Base-by-base conservation (phyloP, 2,329 filamentous ascomycete genomes). In the Fusarium sp. region DNA sequence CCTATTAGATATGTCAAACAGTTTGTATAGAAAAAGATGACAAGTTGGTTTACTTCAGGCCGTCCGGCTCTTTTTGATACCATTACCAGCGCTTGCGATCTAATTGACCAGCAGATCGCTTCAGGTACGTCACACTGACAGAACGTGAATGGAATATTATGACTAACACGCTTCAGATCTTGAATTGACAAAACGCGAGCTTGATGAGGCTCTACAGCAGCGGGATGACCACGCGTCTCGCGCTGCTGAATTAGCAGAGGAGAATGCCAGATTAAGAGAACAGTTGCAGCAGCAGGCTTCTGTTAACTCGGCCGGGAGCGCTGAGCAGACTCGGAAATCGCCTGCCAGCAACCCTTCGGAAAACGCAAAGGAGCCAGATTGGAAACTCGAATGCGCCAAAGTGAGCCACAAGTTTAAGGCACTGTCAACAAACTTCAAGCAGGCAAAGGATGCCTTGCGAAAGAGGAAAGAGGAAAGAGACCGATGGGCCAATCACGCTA, bases 401-500 rank as follows among this genome's bases (percentile, higher is more conserved):
- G 72, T 85, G 3, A 77, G 81, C 29, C 75, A 77, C 22, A 83
- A 80, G 54, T 84, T 84, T 57, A 76, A 78, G 34, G 81, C 81
- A 7, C 74, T 87, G 50, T 80, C 74, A 29, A 75, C 75, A 51
- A 82, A 78, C 66, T 83, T 83, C 73, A 85, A 79, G 59, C 79
- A 71, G 4, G 78, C 82, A 47, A 81, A 81, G 59, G 78, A 78
- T 15, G 77, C 79, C 10, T 77, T 84, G 11, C 74, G 77, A 32
- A 83, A 80, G 68, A 81, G 81, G 50, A 83, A 82, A 29, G 77
- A 80, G 2, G 80, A 83, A 25, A 81, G 81, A 6, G 79, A 84
- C 9, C 72, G 75, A 32, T 89, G 86, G 86, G 78, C 80, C 27
- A 76, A 78, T 8, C 83, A 86, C 57, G 82, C 83, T 8, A 80